Evolutionary conservation across 352 stramenopile genomes (phyloP), one percentile per base, ranked within the genome.

Genomic region (Phytophthora aleatoria): DNA sequence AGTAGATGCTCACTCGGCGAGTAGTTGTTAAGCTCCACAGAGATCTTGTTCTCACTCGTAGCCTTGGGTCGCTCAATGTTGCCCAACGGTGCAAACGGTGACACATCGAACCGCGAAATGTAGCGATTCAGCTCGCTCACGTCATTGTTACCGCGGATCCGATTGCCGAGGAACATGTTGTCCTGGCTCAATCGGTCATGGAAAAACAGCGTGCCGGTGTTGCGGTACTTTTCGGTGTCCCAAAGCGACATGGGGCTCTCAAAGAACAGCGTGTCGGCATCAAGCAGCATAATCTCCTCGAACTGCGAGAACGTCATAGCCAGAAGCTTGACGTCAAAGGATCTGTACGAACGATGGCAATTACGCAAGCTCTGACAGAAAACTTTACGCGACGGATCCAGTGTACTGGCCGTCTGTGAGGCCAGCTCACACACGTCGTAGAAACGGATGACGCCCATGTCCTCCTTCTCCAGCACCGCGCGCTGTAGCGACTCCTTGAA

Each of bases 261-360:
- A 28, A 92, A 74, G 49, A 89, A 90, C 11, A 87, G 56, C 9
- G 73, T 79, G 53, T 92, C 79, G 15, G 81, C 81, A 63, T 90
- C 84, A 45, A 92, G 50, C 43, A 92, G 57, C 81, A 92, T 87
- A 30, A 92, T 48, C 61, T 92, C 76, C 26, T 81, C 66, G 35
- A 92, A 92, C n/a, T 67, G 72, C 9, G 84, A 91, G 57, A 81
- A 87, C n/a, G 85, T 52, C 42, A 92, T 44, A n/a, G 79, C 64
- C 12, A 91, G 61, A 43, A 87, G 20, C 63, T 88, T 88, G 57
- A 91, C 74, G 28, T 87, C 70, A 49, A 89, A 88, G 3, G 59
- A 77, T 4, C 77, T 69, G 45, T 81, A 89, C 2, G 60, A 56
- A 2, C 67, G 54, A 16, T 87, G 67, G 56, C 82, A 91, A 26